Conservation (phyloP, 495 filamentous ascomycete genomes). For the Astrothelium subdiscretum region DNA sequence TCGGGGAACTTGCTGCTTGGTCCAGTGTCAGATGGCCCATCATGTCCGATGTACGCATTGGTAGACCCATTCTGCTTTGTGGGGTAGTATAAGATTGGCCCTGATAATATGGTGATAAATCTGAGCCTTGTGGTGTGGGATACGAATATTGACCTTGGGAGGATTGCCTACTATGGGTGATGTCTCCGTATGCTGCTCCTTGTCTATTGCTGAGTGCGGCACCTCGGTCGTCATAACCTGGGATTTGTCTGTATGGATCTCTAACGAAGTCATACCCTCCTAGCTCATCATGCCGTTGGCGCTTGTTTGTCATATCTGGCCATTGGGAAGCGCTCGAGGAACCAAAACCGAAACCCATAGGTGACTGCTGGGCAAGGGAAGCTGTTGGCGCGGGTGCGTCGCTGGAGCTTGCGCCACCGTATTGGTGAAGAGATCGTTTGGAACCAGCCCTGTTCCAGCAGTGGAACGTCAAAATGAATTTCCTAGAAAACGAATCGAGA, state of each 20-base stretch:
- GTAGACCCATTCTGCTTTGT: not conserved
- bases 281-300: not conserved
- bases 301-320: not conserved
- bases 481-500: not conserved
- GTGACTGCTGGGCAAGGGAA: not conserved
- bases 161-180: not conserved
- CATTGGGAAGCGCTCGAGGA: not conserved
- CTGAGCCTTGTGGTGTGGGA: conserved; percentile 1
- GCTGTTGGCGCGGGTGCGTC: not conserved
- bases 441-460: not conserved
- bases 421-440: not conserved
- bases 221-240: not conserved
- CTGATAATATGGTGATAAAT: not conserved
- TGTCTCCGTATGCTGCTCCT: not conserved
- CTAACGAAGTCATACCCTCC: not conserved
- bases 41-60: not conserved
- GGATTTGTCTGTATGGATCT: not conserved
- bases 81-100: not conserved
- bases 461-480: not conserved
- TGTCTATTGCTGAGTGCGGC: not conserved
- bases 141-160: not conserved
- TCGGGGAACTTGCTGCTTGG: not conserved
- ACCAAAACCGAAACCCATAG: not conserved
- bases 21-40: not conserved
- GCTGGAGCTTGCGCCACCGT: not conserved